Evolutionary conservation across 176 grass and related monocot species (phyloP), one percentile per base, ranked within the genome.

Genomic region (Metroxylon sagu): DNA sequence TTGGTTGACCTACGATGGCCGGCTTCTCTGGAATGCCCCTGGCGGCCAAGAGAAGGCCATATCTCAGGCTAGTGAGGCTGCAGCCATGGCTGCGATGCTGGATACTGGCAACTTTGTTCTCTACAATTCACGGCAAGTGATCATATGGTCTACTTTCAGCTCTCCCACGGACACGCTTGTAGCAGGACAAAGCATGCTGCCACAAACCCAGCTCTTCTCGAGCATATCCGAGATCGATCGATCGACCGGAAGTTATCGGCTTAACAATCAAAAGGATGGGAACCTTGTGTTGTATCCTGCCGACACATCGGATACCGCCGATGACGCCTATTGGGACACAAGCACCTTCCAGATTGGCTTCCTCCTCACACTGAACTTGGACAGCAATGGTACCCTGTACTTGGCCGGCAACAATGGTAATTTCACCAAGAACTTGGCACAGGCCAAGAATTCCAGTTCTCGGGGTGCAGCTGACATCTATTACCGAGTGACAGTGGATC

Each of bases 151-250:
- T 4, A 74, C 75, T 8, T 79, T 79, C 65, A 26, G 5, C 29
- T 84, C 81, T 66, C 75, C 71, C 1, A 74, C 60, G 0, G 75
- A 84, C 26, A 84, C 81, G 12, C 53, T 84, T 5, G 57, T 84
- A 35, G 70, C 64, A 64, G 81, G 75, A 4, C 70, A 84, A 70
- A 78, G 69, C 51, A 50, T 78, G 2, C 19, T 0, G 27, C 63
- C 74, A 7, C 2, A 5, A n/a, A 56, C 4, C 12, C 70, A 74
- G 6, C 60, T 84, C 4, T 70, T 61, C 65, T 74, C 74, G 16
- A 78, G 80, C 54, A 5, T 74, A 29, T 78, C 74, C 17, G 28
- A 74, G 4, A 48, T 39, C 6, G 72, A 23, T 49, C 64, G 67
- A 56, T 55, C 70, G 7, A 78, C 58, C 5, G 69, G 80, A 31